Evolutionary conservation across 164 flowering plant species (phyloP).

Genomic region (Chloranthus sessilifolius): DNA sequence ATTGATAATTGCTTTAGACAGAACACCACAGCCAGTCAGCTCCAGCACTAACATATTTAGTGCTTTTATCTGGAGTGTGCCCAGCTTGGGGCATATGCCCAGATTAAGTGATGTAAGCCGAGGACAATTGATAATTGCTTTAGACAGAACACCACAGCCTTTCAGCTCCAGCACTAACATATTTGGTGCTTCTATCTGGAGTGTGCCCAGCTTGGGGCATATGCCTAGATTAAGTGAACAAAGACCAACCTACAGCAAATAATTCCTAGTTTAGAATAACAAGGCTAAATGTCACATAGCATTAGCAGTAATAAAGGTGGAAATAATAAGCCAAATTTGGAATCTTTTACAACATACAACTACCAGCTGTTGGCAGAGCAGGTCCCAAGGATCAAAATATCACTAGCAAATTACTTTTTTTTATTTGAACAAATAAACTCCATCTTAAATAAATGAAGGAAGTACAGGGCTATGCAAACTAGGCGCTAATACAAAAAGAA

Average conservation of each 20-base stretch:
- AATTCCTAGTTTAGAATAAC: no score
- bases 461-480: no score
- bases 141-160: conserved; percentile 91
- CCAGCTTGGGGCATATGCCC: conserved; percentile 89
- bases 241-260: conserved; percentile 67
- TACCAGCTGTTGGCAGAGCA: no score
- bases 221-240: conserved; percentile 87
- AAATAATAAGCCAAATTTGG: no score
- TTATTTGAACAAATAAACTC: no score
- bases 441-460: no score
- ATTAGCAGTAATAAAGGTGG: no score
- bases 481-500: no score
- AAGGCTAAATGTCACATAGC: no score
- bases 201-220: conserved; percentile 78
- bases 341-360: no score
- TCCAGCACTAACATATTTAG: conserved; percentile 65
- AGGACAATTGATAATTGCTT: conserved; percentile 78
- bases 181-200: conserved; percentile 61
- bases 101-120: conserved; percentile 64
- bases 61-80: conserved; percentile 54
- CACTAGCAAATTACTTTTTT: no score
- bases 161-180: conserved; percentile 85
- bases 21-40: conserved; percentile 90
- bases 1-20: conserved; percentile 65
- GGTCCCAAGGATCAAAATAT: no score